phyloP scores from a whole-genome alignment of 129 eudicot species.

The Chrysanthemum seticuspe region DNA sequence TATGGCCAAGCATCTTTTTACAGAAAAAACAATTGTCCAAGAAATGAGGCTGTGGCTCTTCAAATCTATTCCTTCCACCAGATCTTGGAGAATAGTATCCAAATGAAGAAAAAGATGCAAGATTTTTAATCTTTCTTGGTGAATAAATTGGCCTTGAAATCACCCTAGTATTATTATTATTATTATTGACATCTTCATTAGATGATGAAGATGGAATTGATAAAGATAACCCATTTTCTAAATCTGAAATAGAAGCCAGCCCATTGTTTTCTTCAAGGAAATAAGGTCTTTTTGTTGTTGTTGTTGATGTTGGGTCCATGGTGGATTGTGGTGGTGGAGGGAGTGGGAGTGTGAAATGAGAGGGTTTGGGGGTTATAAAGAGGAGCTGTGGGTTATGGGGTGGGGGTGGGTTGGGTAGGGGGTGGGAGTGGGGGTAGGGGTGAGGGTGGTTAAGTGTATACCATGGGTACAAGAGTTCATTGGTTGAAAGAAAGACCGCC shows the following conservation, averaged over 20 bases:
- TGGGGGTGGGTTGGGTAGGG: too few relatives aligned
- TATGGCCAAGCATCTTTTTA: conserved; percentile 43
- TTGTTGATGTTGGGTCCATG: conserved; percentile 36
- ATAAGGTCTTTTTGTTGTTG: conserved; percentile 40
- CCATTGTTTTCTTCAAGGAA: conserved; percentile 45
- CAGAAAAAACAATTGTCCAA: conserved; percentile 47
- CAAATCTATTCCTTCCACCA: conserved; percentile 46
- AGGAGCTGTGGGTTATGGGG: neutral
- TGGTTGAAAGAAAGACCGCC: conserved; percentile 31
- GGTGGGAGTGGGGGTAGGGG: too few relatives aligned
- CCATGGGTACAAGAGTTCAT: conserved; percentile 45
- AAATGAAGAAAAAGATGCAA: conserved; percentile 17
- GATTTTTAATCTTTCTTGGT: conserved; percentile 35
- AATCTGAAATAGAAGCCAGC: conserved; percentile 38
- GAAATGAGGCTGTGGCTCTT: conserved; percentile 44
- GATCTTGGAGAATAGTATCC: conserved; percentile 36
- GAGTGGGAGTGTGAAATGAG: conserved; percentile 25
- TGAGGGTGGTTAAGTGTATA: conserved; percentile 21
- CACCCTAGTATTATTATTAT: conserved; percentile 30
- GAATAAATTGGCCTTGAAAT: conserved; percentile 41
- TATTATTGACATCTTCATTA: conserved; percentile 20
- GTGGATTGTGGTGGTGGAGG: conserved; percentile 4
- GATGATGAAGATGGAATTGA: conserved; percentile 24
- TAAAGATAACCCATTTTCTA: conserved; percentile 18
- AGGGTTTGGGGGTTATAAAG: conserved; percentile 19